Base-by-base conservation (phyloP, 2,329 filamentous ascomycete species). In the Aspergillus aculeatinus region DNA sequence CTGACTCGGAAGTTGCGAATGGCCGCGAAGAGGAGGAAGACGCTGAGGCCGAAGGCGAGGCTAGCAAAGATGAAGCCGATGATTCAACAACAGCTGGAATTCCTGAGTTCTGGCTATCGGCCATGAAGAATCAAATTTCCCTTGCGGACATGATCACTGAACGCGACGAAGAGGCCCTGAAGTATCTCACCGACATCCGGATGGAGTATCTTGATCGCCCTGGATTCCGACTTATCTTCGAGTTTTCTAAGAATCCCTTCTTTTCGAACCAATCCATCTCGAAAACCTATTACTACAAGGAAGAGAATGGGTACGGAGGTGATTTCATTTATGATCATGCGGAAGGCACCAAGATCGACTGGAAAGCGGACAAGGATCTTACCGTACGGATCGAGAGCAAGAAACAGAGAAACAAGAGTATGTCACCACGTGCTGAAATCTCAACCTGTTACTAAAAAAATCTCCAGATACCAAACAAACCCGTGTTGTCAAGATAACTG, bases 311-410 rank as follows among this genome's bases (percentile, higher is more conserved):
- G 61, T 99, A 99, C 73, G 95, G 94, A 69, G 96, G 95, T 68
- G 96, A 99, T 79, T 99, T 98, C 81, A 98, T 99, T 79, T 99
- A 99, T 77, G 95, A 99, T 77, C 95, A 99, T 76, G 95, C 96
- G 60, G 94, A 99, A 78, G 95, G 96, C 66, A 91, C 96, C 77
- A 95, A 96, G 85, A 96, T 99, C 72, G 89, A 97, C 70, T 99
- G 95, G 95, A 95, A 96, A 81, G 82, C 88, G 10, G 89, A 89
- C 72, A 92, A 96, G 79, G 95, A 99, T 74, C 83, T 99, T 70
- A 99, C 95, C 50, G 90, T 98, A 67, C 89, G 91, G 68, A 83
- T 98, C 62, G 95, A 99, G 85, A 96, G 92, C 85, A 99, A 99
- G 87, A 99, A 99, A 85, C 95, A 99, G 83, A 87, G 95, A 66